Conservation (phyloP, 805 yeast genomes). For the Jamesozyma jinghongensis region DNA sequence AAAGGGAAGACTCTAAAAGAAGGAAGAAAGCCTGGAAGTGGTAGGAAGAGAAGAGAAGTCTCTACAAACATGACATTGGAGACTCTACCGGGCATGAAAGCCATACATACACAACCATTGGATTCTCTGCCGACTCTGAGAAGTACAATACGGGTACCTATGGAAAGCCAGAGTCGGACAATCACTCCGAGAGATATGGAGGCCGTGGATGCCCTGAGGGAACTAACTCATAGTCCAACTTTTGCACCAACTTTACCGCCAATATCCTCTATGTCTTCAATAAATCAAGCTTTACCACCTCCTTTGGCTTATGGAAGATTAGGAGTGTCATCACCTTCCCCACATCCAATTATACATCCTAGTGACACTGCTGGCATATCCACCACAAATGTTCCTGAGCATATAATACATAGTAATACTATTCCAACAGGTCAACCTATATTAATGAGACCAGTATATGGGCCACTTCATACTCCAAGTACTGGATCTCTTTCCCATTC, state of each 20-base stretch:
- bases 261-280: background rate
- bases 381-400: no score
- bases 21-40: constrained; percentile 31
- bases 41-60: constrained; percentile 19
- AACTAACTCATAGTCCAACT: constrained; percentile 19
- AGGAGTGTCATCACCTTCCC: no score
- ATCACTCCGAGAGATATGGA: constrained; percentile 19
- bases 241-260: constrained; percentile 5
- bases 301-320: no score
- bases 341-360: no score
- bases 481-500: no score
- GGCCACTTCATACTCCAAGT: no score
- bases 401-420: no score
- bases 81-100: background rate
- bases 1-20: constrained; percentile 28
- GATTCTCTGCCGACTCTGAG: background rate
- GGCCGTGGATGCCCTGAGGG: constrained; percentile 23
- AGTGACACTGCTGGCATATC: no score
- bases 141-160: background rate
- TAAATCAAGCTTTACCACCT: no score
- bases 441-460: no score
- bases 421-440: no score
- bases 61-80: background rate
- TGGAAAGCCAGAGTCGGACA: background rate
- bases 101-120: background rate